phyloP scores from a whole-genome alignment of 208 protist genomes.

The Pavlovales sp. region DNA sequence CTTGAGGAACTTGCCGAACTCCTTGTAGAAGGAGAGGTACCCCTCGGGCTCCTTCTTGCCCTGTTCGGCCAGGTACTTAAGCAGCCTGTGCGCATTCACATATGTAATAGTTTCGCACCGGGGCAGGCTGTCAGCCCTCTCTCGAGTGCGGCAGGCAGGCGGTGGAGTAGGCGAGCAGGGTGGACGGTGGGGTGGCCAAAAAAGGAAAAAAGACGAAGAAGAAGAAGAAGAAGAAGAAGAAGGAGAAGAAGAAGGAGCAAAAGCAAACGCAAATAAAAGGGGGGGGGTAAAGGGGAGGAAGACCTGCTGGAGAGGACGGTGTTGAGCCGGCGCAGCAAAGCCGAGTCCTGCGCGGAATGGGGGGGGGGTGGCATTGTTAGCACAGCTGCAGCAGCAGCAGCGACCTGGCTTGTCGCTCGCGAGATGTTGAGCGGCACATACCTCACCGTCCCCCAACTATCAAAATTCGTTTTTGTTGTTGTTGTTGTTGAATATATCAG shows the following conservation, averaged over 20 bases:
- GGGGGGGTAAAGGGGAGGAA: no score
- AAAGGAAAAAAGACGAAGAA: no score
- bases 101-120: neutral
- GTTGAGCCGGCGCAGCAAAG: slow-evolving; percentile 38
- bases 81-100: slow-evolving; percentile 30
- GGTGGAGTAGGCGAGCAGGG: neutral
- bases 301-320: slow-evolving; percentile 32
- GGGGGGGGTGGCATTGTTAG: no score
- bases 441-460: no score
- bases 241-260: no score
- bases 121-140: neutral
- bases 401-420: slow-evolving; percentile 72
- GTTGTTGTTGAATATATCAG: neutral
- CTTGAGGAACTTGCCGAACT: slow-evolving; percentile 89
- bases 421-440: no score
- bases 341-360: slow-evolving; percentile 37
- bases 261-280: no score
- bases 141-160: neutral
- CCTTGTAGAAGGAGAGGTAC: slow-evolving; percentile 84
- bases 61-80: slow-evolving; percentile 72
- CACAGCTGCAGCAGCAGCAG: neutral
- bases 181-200: no score
- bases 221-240: no score
- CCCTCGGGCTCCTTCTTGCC: slow-evolving; percentile 77
- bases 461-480: no score